Percentiles rank a stretch among this genome's conserved stretches.
Conservation (phyloP, 139 green algal genomes). For the Deuterostichococcus epilithicus region DNA sequence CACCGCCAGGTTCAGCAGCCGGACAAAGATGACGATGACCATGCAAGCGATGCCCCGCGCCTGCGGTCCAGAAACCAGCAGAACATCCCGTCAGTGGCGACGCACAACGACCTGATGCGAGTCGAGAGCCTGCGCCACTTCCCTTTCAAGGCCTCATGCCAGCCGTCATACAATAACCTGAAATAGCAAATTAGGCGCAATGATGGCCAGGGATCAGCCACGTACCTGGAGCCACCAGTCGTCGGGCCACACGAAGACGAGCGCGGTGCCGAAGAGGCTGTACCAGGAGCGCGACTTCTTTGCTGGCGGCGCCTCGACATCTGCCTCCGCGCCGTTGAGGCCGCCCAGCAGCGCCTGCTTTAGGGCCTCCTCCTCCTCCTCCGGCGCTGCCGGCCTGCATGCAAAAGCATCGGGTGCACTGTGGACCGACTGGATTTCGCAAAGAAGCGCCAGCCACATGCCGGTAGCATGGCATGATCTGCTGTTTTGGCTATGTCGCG, state of each 20-base stretch:
- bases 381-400: not conserved
- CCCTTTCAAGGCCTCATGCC: no score
- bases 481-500: not conserved
- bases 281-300: conserved; percentile 28
- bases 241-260: conserved; percentile 56
- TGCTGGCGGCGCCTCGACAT: not conserved
- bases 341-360: conserved; percentile 21
- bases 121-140: no score
- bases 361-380: conserved; percentile 22
- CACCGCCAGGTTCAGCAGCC: conserved; percentile 73
- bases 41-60: conserved; percentile 52
- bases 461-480: not conserved
- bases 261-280: conserved; percentile 26
- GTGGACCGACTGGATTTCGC: not conserved
- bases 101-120: no score
- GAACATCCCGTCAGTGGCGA: no score
- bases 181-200: no score
- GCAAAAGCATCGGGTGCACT: not conserved
- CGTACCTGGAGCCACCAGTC: conserved; percentile 20
- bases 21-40: conserved; percentile 53
- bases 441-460: not conserved
- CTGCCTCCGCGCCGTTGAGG: conserved; percentile 1
- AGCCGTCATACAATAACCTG: no score
- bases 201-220: no score
- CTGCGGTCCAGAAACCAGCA: no score